Evolutionary conservation across 148 eudicot genomes (phyloP), one percentile per base, ranked within the genome.

Genomic region (Cornus suecica): DNA sequence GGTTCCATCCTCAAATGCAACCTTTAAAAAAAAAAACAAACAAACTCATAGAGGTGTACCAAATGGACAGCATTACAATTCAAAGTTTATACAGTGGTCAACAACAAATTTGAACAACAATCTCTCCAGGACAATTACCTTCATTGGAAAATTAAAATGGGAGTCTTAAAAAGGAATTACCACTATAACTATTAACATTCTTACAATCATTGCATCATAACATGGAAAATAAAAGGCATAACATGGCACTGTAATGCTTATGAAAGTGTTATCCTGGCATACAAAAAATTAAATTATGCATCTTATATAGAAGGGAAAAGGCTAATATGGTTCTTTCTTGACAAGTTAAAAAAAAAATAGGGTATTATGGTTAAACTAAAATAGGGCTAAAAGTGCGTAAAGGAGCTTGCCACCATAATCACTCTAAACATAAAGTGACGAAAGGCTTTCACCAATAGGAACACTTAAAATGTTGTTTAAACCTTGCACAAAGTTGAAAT

Each of bases 1-100:
- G 25, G 94, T 89, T 74, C 99, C 99, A 76, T 79, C 94, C 81
- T 94, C 99, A 86, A 88, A 94, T 69, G 99, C 99, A 86, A 94
- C 92, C 99, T 92, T n/a, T n/a, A 76, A 73, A 65, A 54, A 13
- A 26, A 1, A 37, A 37, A 37, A 32, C 4, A 32, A 32, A 8
- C 7, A 32, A 45, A 13, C 14, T 7, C 13, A 45, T 45, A 11
- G 10, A 45, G 51, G 51, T 45, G 9, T 45, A 11, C 5, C 51
- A 45, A 1, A 45, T 45, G 1, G 9, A 11, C 51, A 8, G 5
- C 10, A 45, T 45, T 45, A 13, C 5, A 45, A 45, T 6, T 45
- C 51, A 2, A 4, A 45, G 51, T 45, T 45, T 45, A 45, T 8
- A 45, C 10, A 45, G 51, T 45, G 2, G 51, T 13, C 14, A 11